phyloP scores from a whole-genome alignment of 2,329 filamentous ascomycete species.

The Lasiodiplodia theobromae region DNA sequence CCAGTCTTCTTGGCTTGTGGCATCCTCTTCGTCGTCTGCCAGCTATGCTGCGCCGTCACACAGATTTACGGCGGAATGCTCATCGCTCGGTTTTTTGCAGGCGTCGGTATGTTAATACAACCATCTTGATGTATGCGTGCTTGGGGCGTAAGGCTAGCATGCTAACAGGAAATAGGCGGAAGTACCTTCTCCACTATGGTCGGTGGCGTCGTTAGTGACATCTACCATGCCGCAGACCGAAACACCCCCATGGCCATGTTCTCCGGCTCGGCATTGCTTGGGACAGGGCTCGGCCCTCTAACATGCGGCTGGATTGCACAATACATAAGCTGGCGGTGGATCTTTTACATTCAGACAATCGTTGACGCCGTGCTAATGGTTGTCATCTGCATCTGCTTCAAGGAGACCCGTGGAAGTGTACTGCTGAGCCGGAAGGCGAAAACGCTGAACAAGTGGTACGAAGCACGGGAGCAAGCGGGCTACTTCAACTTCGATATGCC shows the following conservation, averaged over 20 bases:
- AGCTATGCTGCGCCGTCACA: slow-evolving; percentile 77
- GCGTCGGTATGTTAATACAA: slow-evolving; percentile 52
- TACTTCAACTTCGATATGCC: slow-evolving; percentile 62
- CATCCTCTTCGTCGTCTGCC: slow-evolving; percentile 72
- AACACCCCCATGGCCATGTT: slow-evolving; percentile 93
- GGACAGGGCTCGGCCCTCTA: slow-evolving; percentile 80
- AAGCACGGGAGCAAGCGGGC: slow-evolving; percentile 71
- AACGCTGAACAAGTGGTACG: slow-evolving; percentile 80
- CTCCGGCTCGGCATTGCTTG: slow-evolving; percentile 77
- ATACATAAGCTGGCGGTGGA: slow-evolving; percentile 78
- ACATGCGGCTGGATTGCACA: slow-evolving; percentile 73
- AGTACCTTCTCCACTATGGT: slow-evolving; percentile 88
- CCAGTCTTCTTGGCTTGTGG: slow-evolving; percentile 82
- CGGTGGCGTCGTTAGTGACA: slow-evolving; percentile 87
- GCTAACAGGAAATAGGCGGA: slow-evolving; percentile 56
- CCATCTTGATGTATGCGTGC: neutral
- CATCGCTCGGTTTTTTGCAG: slow-evolving; percentile 76
- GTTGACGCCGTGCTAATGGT: slow-evolving; percentile 68
- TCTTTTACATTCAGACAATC: slow-evolving; percentile 87
- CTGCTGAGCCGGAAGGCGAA: slow-evolving; percentile 78
- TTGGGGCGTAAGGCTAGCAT: neutral
- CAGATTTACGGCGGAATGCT: slow-evolving; percentile 75
- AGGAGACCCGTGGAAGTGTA: slow-evolving; percentile 83
- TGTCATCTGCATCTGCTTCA: slow-evolving; percentile 73
- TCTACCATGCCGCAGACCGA: slow-evolving; percentile 78